These are phyloP conservation scores for Spizellomyces sp. DNA, from an alignment of 192 early-diverging fungal species.

Conservation along the genomic window DNA sequence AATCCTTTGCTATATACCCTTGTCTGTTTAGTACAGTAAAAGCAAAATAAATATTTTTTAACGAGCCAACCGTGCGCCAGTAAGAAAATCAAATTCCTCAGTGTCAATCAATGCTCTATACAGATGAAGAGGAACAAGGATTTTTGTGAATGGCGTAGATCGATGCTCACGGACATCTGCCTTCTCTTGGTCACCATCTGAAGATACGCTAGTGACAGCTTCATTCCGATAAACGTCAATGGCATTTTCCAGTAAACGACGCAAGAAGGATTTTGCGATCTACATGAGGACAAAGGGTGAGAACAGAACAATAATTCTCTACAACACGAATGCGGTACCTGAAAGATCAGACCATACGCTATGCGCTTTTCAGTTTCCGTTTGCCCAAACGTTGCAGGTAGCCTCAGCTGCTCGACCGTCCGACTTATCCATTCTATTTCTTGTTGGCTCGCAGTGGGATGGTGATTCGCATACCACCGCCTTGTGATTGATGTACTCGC, in stretches of 20 bases:
- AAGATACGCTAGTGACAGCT: not conserved
- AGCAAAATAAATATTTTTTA: no score
- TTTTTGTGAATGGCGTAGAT: not conserved
- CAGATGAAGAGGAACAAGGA: slow-evolving; percentile 27
- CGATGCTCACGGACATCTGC: not conserved
- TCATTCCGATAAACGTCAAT: slow-evolving; percentile 9
- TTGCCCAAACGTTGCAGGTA: slow-evolving; percentile 4
- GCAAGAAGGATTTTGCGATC: slow-evolving; percentile 13
- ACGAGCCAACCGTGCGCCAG: slow-evolving; percentile 13
- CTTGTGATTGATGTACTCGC: slow-evolving; percentile 8
- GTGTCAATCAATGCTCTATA: slow-evolving; percentile 6
- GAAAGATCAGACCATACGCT: slow-evolving; percentile 13
- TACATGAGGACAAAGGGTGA: not conserved
- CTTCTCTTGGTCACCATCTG: not conserved
- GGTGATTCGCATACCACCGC: slow-evolving; percentile 16
- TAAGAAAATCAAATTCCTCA: slow-evolving; percentile 20
- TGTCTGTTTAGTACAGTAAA: no score
- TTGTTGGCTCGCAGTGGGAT: slow-evolving; percentile 7
- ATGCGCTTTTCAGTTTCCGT: not conserved
- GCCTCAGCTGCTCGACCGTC: slow-evolving; percentile 16
- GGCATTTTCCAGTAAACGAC: not conserved
- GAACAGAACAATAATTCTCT: not conserved
- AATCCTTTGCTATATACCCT: no score
- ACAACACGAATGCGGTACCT: slow-evolving; percentile 1
- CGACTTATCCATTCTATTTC: slow-evolving; percentile 21